Percentiles rank a stretch among this genome's conserved stretches.
Conservation (phyloP, 2,329 filamentous ascomycete genomes). For the Coniochaeta prunicola region DNA sequence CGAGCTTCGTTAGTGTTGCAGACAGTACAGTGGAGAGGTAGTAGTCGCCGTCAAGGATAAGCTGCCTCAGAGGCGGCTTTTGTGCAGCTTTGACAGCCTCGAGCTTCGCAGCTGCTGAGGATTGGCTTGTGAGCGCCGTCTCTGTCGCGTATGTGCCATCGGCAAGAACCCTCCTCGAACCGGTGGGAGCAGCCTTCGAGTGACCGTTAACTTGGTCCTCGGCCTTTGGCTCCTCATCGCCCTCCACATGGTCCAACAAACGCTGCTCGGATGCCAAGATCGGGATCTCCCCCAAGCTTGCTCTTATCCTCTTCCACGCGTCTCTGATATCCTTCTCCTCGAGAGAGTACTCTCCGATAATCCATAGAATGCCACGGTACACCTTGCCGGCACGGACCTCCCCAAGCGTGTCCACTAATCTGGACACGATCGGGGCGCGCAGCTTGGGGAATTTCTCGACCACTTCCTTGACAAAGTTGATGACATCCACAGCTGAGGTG, state of each 20-base stretch:
- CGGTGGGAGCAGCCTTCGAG: conserved; percentile 70
- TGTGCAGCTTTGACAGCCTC: conserved; percentile 96
- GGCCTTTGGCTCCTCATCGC: conserved; percentile 54
- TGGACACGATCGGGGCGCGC: conserved; percentile 77
- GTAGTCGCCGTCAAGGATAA: conserved; percentile 95
- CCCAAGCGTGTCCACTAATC: conserved; percentile 80
- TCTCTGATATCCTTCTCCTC: conserved; percentile 92
- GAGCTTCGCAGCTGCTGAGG: conserved; percentile 79
- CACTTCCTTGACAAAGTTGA: conserved; percentile 97
- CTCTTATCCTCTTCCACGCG: conserved; percentile 92
- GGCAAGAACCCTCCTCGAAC: conserved; percentile 84
- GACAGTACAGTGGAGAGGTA: conserved; percentile 94
- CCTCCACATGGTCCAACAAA: conserved; percentile 77
- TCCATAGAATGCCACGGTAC: conserved; percentile 94
- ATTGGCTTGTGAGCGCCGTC: conserved; percentile 88
- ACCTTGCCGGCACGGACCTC: conserved; percentile 97
- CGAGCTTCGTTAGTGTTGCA: conserved; percentile 90
- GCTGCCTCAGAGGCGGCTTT: conserved; percentile 88
- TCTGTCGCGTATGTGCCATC: conserved; percentile 98
- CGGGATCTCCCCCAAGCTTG: conserved; percentile 91
- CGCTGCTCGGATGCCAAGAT: conserved; percentile 94
- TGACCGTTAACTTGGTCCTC: conserved; percentile 70
- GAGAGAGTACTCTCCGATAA: conserved; percentile 92
- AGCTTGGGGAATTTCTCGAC: conserved; percentile 96
- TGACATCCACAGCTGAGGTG: conserved; percentile 91